These are phyloP conservation scores for Xylaria sp. DNA, from an alignment of 2,329 filamentous ascomycete genomes.

Conservation along the genomic window DNA sequence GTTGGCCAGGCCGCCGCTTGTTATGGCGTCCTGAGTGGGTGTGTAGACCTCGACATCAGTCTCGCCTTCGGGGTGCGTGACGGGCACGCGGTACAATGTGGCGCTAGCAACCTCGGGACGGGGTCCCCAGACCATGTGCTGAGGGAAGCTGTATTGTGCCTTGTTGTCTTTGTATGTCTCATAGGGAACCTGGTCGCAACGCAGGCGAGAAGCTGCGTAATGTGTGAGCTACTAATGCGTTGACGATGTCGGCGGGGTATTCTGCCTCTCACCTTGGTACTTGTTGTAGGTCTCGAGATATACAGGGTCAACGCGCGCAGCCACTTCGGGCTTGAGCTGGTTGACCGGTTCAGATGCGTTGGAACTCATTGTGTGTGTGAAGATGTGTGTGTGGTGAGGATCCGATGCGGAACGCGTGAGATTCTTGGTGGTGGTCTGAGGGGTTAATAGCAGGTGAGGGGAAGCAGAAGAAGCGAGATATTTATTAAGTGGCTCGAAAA, in stretches of 20 bases:
- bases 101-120: slow-evolving; percentile 24
- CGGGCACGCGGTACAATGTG: slow-evolving; percentile 23
- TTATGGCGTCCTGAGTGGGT: slow-evolving; percentile 32
- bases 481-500: not conserved
- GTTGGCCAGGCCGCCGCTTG: slow-evolving; percentile 16
- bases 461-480: not conserved
- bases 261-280: slow-evolving; percentile 27
- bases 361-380: slow-evolving; percentile 22
- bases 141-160: slow-evolving; percentile 25
- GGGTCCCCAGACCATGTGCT: slow-evolving; percentile 17
- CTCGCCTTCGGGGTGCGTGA: slow-evolving; percentile 23
- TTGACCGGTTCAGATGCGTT: slow-evolving; percentile 33
- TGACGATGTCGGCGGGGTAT: slow-evolving; percentile 12
- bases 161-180: slow-evolving; percentile 26
- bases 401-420: too few species aligned
- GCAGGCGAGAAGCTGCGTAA: slow-evolving; percentile 20
- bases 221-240: slow-evolving; percentile 22
- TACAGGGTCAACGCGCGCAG: slow-evolving; percentile 41
- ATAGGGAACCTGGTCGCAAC: slow-evolving; percentile 29
- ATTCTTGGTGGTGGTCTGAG: not conserved
- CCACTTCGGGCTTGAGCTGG: slow-evolving; percentile 43
- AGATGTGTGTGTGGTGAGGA: not conserved
- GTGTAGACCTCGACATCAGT: slow-evolving; percentile 41
- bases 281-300: slow-evolving; percentile 44
- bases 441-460: not conserved